phyloP scores from a whole-genome alignment of 176 grass and related monocot species.

The Cenchrus purpureus region DNA sequence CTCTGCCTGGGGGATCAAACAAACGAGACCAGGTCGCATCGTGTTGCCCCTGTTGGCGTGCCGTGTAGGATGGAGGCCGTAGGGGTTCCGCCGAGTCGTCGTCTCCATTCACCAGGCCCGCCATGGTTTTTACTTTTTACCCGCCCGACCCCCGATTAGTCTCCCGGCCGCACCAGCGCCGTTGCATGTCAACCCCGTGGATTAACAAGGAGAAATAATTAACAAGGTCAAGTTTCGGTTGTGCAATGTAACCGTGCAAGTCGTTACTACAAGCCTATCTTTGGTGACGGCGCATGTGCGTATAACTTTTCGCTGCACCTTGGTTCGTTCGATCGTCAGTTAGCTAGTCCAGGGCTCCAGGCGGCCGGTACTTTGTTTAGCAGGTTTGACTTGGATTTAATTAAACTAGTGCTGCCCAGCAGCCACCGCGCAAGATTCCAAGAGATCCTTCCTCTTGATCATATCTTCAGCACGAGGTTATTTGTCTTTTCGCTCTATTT shows the following conservation, averaged over 20 bases:
- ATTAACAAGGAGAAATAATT: too few relatives aligned
- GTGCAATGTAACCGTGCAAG: too few relatives aligned
- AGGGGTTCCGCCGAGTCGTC: too few relatives aligned
- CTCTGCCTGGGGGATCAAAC: too few relatives aligned
- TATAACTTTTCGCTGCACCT: neutral
- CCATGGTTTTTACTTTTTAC: too few relatives aligned
- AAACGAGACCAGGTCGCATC: neutral
- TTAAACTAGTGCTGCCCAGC: neutral
- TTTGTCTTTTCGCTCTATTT: neutral
- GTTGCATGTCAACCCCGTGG: too few relatives aligned
- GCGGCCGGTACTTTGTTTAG: conserved; percentile 14
- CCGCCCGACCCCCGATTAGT: too few relatives aligned
- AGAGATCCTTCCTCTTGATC: conserved; percentile 27
- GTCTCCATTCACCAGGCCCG: too few relatives aligned
- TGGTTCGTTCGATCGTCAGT: neutral
- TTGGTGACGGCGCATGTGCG: neutral
- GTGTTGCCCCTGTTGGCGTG: neutral
- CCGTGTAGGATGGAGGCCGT: neutral
- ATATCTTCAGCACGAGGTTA: neutral
- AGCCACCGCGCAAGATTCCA: conserved; percentile 29
- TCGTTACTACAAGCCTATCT: too few relatives aligned
- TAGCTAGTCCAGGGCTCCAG: too few relatives aligned
- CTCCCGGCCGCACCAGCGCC: too few relatives aligned
- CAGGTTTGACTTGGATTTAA: conserved; percentile 7
- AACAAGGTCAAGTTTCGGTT: too few relatives aligned